Base-by-base conservation (phyloP, 1,284 basidiomycete species). In the Psilocybe mexicana region DNA sequence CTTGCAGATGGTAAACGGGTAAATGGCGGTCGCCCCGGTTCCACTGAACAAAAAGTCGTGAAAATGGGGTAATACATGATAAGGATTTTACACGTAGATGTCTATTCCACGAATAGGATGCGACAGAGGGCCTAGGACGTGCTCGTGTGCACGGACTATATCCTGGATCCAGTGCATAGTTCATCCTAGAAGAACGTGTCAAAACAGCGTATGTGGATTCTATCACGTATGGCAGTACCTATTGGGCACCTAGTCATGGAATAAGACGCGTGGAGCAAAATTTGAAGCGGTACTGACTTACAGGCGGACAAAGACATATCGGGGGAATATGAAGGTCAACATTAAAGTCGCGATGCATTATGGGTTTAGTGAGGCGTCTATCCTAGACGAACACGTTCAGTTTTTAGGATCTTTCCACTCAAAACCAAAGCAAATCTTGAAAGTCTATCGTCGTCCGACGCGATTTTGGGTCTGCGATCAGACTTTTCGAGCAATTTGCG, bases 11-110 rank as follows among this genome's bases (percentile, higher is more conserved):
- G 98, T 79, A 0, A 97, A 76, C 0, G 95, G 88, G 64, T 98
- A 98, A 61, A 98, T 94, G 0, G 86, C 92, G 0, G 92, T 91
- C 6, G 94, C 88, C 0, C 96, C 96, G 6, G 94, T 96, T 14
- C 96, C 96, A 43, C 94, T 96, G 62, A 8, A 26, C 18, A n/a
- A 40, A 5, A 33, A 6, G 7, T 40, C n/a, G 24, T 53, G 38
- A 59, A 62, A 52, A 38, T 28, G 25, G 30, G 12, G 18, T 18
- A 18, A 18, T 18, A 18, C 18, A 23, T n/a, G 25, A 26, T 26
- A 18, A 36, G 53, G 28, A 18, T 47, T 6, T 23, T 2, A 11
- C 18, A 66, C 77, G 33, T 63, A 86, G 84, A 88, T 76, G 60
- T 88, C 86, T 10, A 86, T 68, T 2, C 83, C 86, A 11, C 68